Evolutionary conservation across 225 moss, liverwort and hornwort genomes (phyloP).

Genomic region (Physcomitrium patens): DNA sequence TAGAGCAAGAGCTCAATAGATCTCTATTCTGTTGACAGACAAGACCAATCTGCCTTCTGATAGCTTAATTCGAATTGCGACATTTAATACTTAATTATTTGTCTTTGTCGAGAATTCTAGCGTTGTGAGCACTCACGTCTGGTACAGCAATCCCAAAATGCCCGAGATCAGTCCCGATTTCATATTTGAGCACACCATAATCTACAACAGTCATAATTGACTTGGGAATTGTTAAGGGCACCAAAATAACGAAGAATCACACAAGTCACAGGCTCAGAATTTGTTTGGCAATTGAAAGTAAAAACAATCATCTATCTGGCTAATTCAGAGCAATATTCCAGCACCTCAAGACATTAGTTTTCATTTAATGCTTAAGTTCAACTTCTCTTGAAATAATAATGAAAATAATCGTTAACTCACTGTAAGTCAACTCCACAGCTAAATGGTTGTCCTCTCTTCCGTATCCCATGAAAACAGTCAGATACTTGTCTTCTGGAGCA

Average conservation of each 20-base stretch:
- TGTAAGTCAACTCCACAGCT: conserved; percentile 77
- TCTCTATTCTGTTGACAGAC: too few species aligned
- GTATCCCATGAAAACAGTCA: conserved; percentile 83
- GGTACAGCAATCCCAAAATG: conserved; percentile 84
- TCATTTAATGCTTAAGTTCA: not conserved
- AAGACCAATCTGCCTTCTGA: not conserved
- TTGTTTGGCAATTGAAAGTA: not conserved
- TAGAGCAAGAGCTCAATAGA: too few species aligned
- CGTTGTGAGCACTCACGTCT: conserved; percentile 47
- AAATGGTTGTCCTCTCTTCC: conserved; percentile 85
- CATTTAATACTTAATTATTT: not conserved
- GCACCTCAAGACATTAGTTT: not conserved
- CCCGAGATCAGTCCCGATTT: conserved; percentile 79
- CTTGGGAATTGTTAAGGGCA: not conserved
- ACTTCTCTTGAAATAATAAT: not conserved
- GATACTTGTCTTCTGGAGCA: conserved; percentile 82
- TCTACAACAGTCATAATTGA: conserved; percentile 40
- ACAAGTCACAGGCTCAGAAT: not conserved
- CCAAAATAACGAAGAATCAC: not conserved
- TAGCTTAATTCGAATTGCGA: not conserved
- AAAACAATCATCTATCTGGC: not conserved
- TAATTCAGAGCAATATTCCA: not conserved
- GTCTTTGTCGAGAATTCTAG: not conserved
- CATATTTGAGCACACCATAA: conserved; percentile 74
- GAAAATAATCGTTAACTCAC: conserved; percentile 36